Conservation (phyloP, 306 rosid genomes). For the Prunus salicina region DNA sequence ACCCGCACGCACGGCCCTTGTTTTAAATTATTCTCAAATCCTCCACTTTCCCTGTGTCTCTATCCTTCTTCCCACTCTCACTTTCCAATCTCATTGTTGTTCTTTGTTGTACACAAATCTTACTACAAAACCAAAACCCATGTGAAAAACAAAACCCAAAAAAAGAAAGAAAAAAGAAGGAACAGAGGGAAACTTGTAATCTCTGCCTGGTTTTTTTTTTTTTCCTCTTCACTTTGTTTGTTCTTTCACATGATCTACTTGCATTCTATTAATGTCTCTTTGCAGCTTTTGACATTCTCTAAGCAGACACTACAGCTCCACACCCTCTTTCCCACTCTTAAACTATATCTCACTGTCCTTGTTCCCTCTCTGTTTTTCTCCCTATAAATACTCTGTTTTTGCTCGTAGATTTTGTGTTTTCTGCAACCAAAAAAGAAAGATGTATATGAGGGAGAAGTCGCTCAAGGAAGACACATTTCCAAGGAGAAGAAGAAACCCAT, state of each 20-base stretch:
- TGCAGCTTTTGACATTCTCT: slow-evolving; percentile 57
- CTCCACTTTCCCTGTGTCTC: slow-evolving; percentile 15
- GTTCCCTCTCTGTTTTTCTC: not conserved
- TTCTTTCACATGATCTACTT: slow-evolving; percentile 43
- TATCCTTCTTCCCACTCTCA: slow-evolving; percentile 8
- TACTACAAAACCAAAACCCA: slow-evolving; percentile 19
- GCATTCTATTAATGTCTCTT: slow-evolving; percentile 29
- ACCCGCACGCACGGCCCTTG: slow-evolving; percentile 63
- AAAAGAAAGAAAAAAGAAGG: slow-evolving; percentile 7
- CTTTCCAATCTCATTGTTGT: slow-evolving; percentile 18
- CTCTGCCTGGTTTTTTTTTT: slow-evolving; percentile 2
- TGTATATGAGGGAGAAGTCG: slow-evolving; percentile 36
- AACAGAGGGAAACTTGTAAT: not conserved
- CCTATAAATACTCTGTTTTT: slow-evolving; percentile 21
- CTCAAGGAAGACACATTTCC: slow-evolving; percentile 27
- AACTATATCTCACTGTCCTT: slow-evolving; percentile 8
- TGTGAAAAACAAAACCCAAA: not conserved
- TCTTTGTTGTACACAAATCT: slow-evolving; percentile 34
- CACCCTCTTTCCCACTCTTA: slow-evolving; percentile 22
- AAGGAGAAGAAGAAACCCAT: slow-evolving; percentile 61
- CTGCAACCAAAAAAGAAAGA: slow-evolving; percentile 10
- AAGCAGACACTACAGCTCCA: slow-evolving; percentile 57
- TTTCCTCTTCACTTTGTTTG: not conserved
- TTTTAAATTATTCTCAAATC: not conserved
- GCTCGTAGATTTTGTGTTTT: not conserved